phyloP scores from a whole-genome alignment of 2,329 filamentous ascomycete species.

The Xylaria sp. region DNA sequence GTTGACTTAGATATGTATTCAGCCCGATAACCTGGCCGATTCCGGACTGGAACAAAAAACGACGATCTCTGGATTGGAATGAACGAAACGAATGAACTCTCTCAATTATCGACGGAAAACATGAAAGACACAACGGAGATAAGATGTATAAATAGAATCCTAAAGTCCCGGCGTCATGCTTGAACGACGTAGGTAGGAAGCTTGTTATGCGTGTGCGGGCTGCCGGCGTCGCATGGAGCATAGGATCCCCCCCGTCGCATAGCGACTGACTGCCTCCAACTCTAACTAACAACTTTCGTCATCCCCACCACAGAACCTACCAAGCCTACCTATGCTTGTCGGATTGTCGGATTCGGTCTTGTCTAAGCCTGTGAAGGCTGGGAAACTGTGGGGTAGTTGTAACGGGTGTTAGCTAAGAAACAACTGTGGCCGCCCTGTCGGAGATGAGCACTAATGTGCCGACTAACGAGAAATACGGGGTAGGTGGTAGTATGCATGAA shows the following conservation, averaged over 20 bases:
- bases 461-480: conserved; percentile 12
- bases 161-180: conserved; percentile 19
- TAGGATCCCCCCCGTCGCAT: conserved; percentile 18
- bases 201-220: conserved; percentile 26
- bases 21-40: conserved; percentile 24
- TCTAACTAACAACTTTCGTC: conserved; percentile 2
- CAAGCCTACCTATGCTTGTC: conserved; percentile 1
- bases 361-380: neutral
- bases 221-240: conserved; percentile 34
- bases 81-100: neutral
- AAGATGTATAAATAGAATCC: conserved; percentile 30
- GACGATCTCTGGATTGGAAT: conserved; percentile 1
- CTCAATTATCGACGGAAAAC: conserved; percentile 13
- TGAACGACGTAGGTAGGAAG: conserved; percentile 3
- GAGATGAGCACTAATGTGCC: conserved; percentile 16
- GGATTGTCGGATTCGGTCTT: neutral
- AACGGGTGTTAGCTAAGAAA: conserved; percentile 10
- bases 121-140: neutral
- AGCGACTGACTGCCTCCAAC: conserved; percentile 20
- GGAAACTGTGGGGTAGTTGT: conserved; percentile 27
- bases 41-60: conserved; percentile 20
- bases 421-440: conserved; percentile 10
- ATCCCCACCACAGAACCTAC: conserved; percentile 18
- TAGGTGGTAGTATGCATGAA: conserved; percentile 5
- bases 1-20: conserved; percentile 1